phyloP scores from a whole-genome alignment of 2,329 filamentous ascomycete species.

The Didymella sp. region DNA sequence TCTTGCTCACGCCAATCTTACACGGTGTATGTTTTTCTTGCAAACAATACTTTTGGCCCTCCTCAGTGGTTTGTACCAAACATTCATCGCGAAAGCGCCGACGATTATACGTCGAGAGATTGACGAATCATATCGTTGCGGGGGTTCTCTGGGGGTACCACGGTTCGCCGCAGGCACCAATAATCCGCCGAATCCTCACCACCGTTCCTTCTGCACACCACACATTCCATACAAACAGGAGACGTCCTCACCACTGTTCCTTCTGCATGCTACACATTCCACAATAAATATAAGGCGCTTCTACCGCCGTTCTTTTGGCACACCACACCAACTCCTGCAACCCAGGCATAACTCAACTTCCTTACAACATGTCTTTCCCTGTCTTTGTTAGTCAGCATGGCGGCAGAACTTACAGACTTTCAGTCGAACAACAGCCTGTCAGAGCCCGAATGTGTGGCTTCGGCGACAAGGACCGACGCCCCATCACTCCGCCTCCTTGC shows the following conservation, averaged over 20 bases:
- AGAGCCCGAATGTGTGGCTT: conserved; percentile 98
- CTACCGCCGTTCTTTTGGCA: too few species aligned
- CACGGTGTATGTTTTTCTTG: background rate
- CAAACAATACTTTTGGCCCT: background rate
- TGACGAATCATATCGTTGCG: conserved; percentile 12
- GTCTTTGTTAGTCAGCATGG: conserved; percentile 21
- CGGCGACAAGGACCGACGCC: conserved; percentile 96
- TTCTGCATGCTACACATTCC: too few species aligned
- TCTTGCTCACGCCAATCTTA: background rate
- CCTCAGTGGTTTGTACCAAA: background rate
- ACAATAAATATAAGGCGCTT: too few species aligned
- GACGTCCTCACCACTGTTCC: too few species aligned
- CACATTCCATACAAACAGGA: too few species aligned
- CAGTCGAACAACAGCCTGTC: conserved; percentile 88
- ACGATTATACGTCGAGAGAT: background rate
- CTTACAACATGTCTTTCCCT: too few species aligned
- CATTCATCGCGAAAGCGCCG: background rate
- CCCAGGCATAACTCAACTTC: too few species aligned
- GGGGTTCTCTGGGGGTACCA: too few species aligned
- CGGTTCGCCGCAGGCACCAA: too few species aligned
- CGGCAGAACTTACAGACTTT: conserved; percentile 58
- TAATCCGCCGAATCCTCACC: too few species aligned
- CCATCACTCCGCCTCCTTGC: conserved; percentile 94
- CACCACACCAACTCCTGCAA: too few species aligned
- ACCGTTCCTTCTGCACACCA: too few species aligned